These are phyloP conservation scores for Chalciporus sphaerocephalus DNA, from an alignment of 768 basidiomycete species.

Conservation along the genomic window DNA sequence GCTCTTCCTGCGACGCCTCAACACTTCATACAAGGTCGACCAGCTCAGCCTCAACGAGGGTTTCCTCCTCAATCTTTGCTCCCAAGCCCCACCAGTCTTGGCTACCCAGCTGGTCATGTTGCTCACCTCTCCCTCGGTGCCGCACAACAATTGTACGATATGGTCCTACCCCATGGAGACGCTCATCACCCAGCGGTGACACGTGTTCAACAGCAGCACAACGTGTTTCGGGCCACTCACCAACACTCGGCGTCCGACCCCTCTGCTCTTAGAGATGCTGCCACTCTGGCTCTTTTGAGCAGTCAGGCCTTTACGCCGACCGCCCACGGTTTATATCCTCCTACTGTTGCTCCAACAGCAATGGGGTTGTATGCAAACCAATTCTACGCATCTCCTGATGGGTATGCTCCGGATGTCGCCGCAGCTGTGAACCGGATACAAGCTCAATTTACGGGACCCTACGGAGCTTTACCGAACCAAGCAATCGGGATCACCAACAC, in stretches of 20 bases:
- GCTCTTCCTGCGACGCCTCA: slow-evolving; percentile 37
- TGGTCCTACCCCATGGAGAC: slow-evolving; percentile 56
- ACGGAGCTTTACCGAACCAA: slow-evolving; percentile 46
- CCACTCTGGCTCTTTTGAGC: slow-evolving; percentile 59
- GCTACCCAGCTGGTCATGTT: slow-evolving; percentile 52
- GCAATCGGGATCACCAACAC: slow-evolving; percentile 42
- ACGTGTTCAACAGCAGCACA: slow-evolving; percentile 77
- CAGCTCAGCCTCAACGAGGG: slow-evolving; percentile 52
- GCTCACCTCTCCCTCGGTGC: slow-evolving; percentile 68
- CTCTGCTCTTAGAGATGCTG: slow-evolving; percentile 67
- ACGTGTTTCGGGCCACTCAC: slow-evolving; percentile 66
- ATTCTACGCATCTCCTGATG: slow-evolving; percentile 61
- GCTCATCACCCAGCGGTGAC: slow-evolving; percentile 61
- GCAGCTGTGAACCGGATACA: slow-evolving; percentile 63
- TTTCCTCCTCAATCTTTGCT: slow-evolving; percentile 54
- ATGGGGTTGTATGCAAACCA: slow-evolving; percentile 67
- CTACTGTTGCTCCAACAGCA: slow-evolving; percentile 37
- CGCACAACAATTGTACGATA: slow-evolving; percentile 75
- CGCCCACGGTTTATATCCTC: slow-evolving; percentile 53
- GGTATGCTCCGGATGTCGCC: slow-evolving; percentile 51
- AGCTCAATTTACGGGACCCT: slow-evolving; percentile 50
- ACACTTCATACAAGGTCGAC: slow-evolving; percentile 51
- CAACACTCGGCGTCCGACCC: slow-evolving; percentile 85
- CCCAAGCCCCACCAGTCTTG: slow-evolving; percentile 50
- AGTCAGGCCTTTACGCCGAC: slow-evolving; percentile 48